These are phyloP conservation scores for Debaryomycetaceae sp. DNA, from an alignment of 1,139 yeast species.

Conservation along the genomic window DNA sequence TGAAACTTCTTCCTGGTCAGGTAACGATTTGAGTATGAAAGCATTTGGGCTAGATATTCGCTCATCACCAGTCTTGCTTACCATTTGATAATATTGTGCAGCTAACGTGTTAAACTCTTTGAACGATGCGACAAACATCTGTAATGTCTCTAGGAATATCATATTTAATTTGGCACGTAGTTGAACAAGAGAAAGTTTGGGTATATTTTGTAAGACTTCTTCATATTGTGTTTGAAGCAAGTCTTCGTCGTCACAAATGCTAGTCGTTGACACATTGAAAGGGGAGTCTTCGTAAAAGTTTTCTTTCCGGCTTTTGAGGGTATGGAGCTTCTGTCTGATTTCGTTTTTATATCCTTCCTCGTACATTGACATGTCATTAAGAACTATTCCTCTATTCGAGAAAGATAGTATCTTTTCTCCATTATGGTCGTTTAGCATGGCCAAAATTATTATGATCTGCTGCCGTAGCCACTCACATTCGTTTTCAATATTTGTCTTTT, in stretches of 20 bases:
- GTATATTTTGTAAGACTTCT: conserved; percentile 23
- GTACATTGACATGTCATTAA: conserved; percentile 23
- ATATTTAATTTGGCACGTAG: conserved; percentile 30
- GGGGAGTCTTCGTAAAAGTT: conserved; percentile 27
- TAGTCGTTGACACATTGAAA: conserved; percentile 17
- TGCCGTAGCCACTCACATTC: conserved; percentile 51
- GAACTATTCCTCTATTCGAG: conserved; percentile 32
- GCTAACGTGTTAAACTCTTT: conserved; percentile 28
- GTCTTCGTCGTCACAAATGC: conserved; percentile 10
- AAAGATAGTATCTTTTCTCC: conserved; percentile 27
- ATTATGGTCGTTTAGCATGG: conserved; percentile 36
- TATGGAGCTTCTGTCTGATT: conserved; percentile 17
- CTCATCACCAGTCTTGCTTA: conserved; percentile 28
- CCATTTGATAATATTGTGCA: conserved; percentile 23
- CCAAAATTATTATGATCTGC: conserved; percentile 38
- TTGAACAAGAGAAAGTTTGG: conserved; percentile 31
- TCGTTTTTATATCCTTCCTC: conserved; percentile 34
- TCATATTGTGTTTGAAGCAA: conserved; percentile 26
- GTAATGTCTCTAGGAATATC: conserved; percentile 34
- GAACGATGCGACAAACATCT: conserved; percentile 30
- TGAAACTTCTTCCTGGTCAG: conserved; percentile 30
- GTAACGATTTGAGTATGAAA: conserved; percentile 20
- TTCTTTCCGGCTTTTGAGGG: conserved; percentile 17
- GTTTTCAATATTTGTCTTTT: conserved; percentile 36
- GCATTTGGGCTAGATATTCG: conserved; percentile 12